Evolutionary conservation across 768 basidiomycete genomes (phyloP).

Genomic region (Tylopilus rubrobrunneus): DNA sequence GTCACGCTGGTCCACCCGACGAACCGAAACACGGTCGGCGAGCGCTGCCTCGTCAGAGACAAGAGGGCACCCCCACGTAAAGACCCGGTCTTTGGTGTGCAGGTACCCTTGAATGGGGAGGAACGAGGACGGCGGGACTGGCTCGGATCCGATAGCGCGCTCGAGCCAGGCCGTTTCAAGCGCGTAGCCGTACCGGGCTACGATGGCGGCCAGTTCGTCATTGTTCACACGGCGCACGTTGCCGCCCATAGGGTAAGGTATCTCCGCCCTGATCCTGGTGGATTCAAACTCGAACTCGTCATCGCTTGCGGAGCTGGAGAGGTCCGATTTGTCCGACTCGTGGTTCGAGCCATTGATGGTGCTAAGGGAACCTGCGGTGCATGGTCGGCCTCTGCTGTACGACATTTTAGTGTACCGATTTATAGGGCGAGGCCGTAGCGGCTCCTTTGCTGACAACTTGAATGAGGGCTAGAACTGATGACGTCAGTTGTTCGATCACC

Average conservation of each 20-base stretch:
- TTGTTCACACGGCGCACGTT: constrained; percentile 1
- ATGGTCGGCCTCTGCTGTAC: background rate
- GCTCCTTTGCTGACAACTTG: too few species aligned
- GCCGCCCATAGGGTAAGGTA: constrained; percentile 5
- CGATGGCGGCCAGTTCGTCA: constrained; percentile 43
- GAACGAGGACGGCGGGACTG: too few species aligned
- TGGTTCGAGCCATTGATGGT: background rate
- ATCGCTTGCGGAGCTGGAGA: background rate
- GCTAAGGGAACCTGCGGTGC: constrained; percentile 1
- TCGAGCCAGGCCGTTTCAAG: constrained; percentile 73
- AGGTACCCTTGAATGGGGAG: too few species aligned
- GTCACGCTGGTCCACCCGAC: constrained; percentile 41
- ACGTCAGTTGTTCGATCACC: too few species aligned
- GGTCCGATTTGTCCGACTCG: background rate
- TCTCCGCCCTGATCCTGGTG: constrained; percentile 6
- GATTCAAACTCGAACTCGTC: background rate
- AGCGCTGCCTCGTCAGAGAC: constrained; percentile 40
- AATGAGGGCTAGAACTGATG: background rate
- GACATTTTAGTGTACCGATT: background rate
- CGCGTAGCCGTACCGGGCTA: constrained; percentile 63
- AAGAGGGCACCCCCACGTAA: constrained; percentile 65
- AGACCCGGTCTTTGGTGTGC: constrained; percentile 12
- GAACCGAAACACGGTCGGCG: constrained; percentile 38
- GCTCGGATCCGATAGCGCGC: constrained; percentile 36
- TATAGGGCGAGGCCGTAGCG: background rate